Evolutionary conservation across 1,284 basidiomycete species (phyloP), one percentile per base, ranked within the genome.

Genomic region (Trichosporon asahii): DNA sequence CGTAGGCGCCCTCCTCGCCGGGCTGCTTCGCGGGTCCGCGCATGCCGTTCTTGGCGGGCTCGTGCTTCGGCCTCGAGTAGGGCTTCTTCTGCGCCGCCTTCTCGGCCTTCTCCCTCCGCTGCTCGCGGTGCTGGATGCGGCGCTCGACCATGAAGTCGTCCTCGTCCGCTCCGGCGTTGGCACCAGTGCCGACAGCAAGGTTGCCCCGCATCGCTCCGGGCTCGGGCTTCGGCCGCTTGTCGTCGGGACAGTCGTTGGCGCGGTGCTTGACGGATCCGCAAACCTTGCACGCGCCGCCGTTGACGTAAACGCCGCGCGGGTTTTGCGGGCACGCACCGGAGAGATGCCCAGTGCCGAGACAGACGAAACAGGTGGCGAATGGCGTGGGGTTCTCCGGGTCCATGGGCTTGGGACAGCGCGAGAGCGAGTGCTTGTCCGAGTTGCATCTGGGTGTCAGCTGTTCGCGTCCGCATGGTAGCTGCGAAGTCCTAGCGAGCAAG

Each of bases 331-430:
- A 98, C 21, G 88, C 85, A 0, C 90, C 89, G 0, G 92, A 91
- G 1, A 96, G 86, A 78, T 96, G 94, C 0, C 94, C 94, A 75
- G 88, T 88, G 4, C 86, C 86, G 2, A 88, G 88, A 79, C 95
- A 98, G 37, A 98, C 91, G 79, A 94, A 98, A 83, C 95, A 98
- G 1, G 90, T 93, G 0, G 95, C 95, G 78, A 89, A 94, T 0
- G 95, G 95, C 2, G 95, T 86, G 1, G 91, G 90, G 74, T 91
- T 86, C 15, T 79, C 77, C n/a, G 87, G 85, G 79, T 93, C 87
- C 11, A 86, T 84, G 1, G 88, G 86, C 75, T 89, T 89, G 70
- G 86, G 89, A 81, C 95, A 98, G 53, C 86, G 86, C 18, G 92
- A 89, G 2, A 98, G 87, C 11, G 87, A 91, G 76, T 98, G 95